phyloP scores from a whole-genome alignment of 2,329 filamentous ascomycete species.

The Colletotrichum plurivorum region DNA sequence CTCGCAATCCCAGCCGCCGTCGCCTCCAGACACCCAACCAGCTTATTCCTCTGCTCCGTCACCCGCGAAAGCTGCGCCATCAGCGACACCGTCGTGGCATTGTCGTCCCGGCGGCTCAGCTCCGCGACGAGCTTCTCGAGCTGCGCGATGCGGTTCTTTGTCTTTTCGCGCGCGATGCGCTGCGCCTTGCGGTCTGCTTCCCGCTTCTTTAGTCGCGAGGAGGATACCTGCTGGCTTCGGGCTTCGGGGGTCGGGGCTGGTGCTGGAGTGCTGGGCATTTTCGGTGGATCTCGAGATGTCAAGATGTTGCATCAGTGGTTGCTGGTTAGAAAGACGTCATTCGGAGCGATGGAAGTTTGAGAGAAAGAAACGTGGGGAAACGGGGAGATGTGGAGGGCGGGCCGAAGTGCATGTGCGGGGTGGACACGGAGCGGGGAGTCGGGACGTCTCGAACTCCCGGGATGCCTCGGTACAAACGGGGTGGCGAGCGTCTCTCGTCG shows the following conservation, averaged over 20 bases:
- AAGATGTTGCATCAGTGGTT: not conserved
- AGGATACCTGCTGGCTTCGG: not conserved
- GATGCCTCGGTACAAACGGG: conserved; percentile 5
- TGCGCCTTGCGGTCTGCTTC: conserved; percentile 51
- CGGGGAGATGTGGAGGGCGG: not conserved
- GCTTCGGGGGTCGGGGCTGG: conserved; percentile 1
- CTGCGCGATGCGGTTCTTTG: conserved; percentile 48
- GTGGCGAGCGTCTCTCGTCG: not conserved
- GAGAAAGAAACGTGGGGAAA: not conserved
- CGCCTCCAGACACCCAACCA: conserved; percentile 8
- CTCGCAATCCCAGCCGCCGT: not conserved
- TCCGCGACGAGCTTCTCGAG: conserved; percentile 47
- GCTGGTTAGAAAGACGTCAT: not conserved
- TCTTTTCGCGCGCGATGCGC: conserved; percentile 48
- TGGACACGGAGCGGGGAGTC: not conserved
- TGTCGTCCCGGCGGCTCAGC: conserved; percentile 43
- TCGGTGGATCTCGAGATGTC: not conserved
- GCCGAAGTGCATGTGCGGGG: conserved; percentile 14
- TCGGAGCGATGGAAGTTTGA: not conserved
- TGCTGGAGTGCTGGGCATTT: conserved; percentile 9
- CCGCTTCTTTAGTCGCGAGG: conserved; percentile 45
- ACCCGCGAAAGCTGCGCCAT: conserved; percentile 45
- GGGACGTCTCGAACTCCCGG: not conserved
- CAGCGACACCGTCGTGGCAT: conserved; percentile 42
- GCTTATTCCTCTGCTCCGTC: conserved; percentile 45